phyloP scores from a whole-genome alignment of 345 rosid genomes.

The Lumnitzera littorea region DNA sequence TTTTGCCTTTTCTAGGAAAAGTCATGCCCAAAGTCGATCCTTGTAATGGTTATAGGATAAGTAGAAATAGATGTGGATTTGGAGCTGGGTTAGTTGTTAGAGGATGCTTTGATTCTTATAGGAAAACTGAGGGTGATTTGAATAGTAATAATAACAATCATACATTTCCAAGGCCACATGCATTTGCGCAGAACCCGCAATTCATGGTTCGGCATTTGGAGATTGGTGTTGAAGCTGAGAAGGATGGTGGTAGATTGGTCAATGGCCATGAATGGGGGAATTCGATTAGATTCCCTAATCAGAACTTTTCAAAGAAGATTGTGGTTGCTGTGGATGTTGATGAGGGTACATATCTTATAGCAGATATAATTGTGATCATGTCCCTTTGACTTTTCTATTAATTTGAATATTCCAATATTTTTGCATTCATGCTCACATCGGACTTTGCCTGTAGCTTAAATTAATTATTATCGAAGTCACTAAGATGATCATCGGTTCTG shows the following conservation, averaged over 20 bases:
- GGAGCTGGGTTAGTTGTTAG: conserved; percentile 5
- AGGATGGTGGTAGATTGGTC: conserved; percentile 20
- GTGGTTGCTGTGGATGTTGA: conserved; percentile 94
- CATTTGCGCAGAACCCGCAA: conserved; percentile 31
- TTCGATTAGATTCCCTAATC: conserved; percentile 31
- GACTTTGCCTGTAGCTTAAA: not conserved
- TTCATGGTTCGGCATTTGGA: conserved; percentile 31
- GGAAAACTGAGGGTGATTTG: conserved; percentile 1
- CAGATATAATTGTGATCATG: not conserved
- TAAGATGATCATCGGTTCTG: too few species aligned
- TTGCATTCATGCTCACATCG: not conserved
- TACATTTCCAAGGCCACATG: conserved; percentile 24
- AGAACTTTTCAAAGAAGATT: conserved; percentile 35
- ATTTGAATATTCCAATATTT: not conserved
- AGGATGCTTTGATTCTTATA: conserved; percentile 11
- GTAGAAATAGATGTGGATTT: not conserved
- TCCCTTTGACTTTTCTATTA: too few species aligned
- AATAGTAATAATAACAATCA: not conserved
- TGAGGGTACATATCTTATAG: conserved; percentile 48
- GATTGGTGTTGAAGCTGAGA: conserved; percentile 32
- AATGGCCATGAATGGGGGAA: conserved; percentile 42
- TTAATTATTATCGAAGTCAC: not conserved
- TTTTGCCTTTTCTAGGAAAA: conserved; percentile 2
- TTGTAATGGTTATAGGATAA: conserved; percentile 15
- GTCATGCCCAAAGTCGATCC: conserved; percentile 12